A percentile compares a stretch with the other conserved stretches of the same genome.
These are phyloP conservation scores for Leccinum subrobustum DNA, from an alignment of 1,284 basidiomycete genomes.

Conservation along the genomic window DNA sequence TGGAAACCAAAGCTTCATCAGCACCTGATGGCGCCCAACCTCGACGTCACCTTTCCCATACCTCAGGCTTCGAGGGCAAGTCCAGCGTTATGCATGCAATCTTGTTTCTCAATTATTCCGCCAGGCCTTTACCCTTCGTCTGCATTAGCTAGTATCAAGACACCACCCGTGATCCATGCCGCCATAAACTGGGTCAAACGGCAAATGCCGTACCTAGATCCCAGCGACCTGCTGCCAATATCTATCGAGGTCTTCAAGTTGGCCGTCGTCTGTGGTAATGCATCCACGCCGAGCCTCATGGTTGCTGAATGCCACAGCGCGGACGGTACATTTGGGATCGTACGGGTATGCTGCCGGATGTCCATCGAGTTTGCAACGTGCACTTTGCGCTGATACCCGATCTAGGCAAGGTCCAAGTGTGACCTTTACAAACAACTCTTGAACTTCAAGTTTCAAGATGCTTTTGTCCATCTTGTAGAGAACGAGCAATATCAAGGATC, in stretches of 20 bases:
- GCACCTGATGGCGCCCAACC: constrained; percentile 26
- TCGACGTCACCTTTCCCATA: constrained; percentile 22
- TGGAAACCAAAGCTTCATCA: constrained; percentile 45
- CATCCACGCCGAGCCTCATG: constrained; percentile 78
- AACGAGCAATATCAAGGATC: constrained; percentile 75
- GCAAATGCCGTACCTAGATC: constrained; percentile 70
- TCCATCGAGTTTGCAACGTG: not conserved
- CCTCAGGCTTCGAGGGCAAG: constrained; percentile 32
- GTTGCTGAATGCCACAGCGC: constrained; percentile 75
- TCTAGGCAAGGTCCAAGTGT: constrained; percentile 70
- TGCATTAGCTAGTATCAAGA: constrained; percentile 34
- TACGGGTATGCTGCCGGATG: constrained; percentile 50
- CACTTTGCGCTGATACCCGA: constrained; percentile 8
- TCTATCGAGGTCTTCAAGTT: constrained; percentile 74
- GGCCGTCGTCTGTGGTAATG: constrained; percentile 79
- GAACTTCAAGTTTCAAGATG: constrained; percentile 66
- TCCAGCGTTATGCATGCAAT: constrained; percentile 6
- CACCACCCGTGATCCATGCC: constrained; percentile 48
- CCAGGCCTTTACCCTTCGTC: constrained; percentile 34
- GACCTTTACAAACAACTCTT: constrained; percentile 82
- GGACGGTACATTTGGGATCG: constrained; percentile 76
- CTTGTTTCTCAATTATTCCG: constrained; percentile 17
- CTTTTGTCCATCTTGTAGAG: constrained; percentile 66
- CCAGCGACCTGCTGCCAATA: constrained; percentile 78
- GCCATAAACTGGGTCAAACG: constrained; percentile 49